Base-by-base conservation (phyloP, 2,329 filamentous ascomycete species). In the Neonectria hederae region DNA sequence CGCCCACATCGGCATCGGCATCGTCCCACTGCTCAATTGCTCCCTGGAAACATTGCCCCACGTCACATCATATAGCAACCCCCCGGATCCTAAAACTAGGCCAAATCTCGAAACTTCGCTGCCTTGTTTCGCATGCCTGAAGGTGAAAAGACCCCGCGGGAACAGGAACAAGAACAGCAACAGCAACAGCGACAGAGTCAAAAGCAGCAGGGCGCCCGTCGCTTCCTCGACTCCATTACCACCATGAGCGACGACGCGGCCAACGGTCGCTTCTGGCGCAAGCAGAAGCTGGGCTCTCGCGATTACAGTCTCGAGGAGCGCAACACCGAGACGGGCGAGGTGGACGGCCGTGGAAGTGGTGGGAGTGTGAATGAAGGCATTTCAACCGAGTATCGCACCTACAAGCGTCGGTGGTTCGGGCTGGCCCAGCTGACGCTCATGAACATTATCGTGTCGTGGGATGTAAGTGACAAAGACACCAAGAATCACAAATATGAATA, bases 401-500 rank as follows among this genome's bases (percentile, higher is more conserved):
- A 98, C 77, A 95, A 92, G 80, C 87, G 93, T 74, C 87, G 96
- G 48, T 99, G 93, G 89, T 92, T 97, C 77, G 96, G 96, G 1
- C 83, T 99, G 55, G 81, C 87, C 22, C 92, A 97, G 79, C 81
- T 98, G 75, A 91, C 94, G 7, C 80, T 98, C 73, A 83, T 98
- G 80, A 99, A 98, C 77, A 90, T 97, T 60, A 88, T 98, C 65
- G 91, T 97, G 45, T 97, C 92, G 75, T 98, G 95, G 95, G 93
- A 97, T 87, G 93, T 96, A 86, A 84, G 93, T 89, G 21, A 46
- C 49, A 26, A 10, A n/a, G 8, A 48, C 42, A 45, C 10, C 42
- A 43, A 21, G 19, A 43, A 13, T 11, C n/a, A 26, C 1, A 22
- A 17, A 32, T 4, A 32, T 1, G 22, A 59, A 64, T 52, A 24